phyloP scores from a whole-genome alignment of 202 grass and related monocot species.

The Bolboschoenoplectus hybrid region DNA sequence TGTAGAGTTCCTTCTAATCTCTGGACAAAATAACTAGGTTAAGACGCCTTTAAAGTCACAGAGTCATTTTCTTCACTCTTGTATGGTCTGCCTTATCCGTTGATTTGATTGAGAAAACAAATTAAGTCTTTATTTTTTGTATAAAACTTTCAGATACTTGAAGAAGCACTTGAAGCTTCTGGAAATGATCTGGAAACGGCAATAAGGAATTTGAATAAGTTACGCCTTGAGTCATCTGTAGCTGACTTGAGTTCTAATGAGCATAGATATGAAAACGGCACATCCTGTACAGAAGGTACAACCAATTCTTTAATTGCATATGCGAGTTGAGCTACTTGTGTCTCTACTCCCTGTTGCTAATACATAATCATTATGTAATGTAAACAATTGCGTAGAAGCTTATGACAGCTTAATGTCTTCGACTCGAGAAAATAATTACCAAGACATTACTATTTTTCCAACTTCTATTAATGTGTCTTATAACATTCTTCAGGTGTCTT shows the following conservation, averaged over 20 bases:
- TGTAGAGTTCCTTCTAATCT: neutral
- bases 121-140: slow-evolving; percentile 31
- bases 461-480: neutral
- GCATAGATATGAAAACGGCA: slow-evolving; percentile 53
- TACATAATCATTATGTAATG: neutral
- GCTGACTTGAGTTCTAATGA: slow-evolving; percentile 46
- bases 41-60: neutral
- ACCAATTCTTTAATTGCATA: neutral
- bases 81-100: neutral
- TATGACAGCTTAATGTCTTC: neutral
- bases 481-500: neutral
- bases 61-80: neutral
- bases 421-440: neutral
- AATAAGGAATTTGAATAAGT: slow-evolving; percentile 83
- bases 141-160: slow-evolving; percentile 70
- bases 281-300: slow-evolving; percentile 60
- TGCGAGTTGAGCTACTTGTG: neutral
- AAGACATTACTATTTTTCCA: neutral
- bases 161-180: slow-evolving; percentile 75
- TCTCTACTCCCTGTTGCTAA: neutral
- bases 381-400: neutral
- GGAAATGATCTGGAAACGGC: slow-evolving; percentile 90
- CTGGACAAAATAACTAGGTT: neutral
- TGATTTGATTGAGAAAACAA: slow-evolving; percentile 3
- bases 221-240: slow-evolving; percentile 64